Conservation (phyloP, 2,329 filamentous ascomycete genomes). For the Thelonectria rubi region DNA sequence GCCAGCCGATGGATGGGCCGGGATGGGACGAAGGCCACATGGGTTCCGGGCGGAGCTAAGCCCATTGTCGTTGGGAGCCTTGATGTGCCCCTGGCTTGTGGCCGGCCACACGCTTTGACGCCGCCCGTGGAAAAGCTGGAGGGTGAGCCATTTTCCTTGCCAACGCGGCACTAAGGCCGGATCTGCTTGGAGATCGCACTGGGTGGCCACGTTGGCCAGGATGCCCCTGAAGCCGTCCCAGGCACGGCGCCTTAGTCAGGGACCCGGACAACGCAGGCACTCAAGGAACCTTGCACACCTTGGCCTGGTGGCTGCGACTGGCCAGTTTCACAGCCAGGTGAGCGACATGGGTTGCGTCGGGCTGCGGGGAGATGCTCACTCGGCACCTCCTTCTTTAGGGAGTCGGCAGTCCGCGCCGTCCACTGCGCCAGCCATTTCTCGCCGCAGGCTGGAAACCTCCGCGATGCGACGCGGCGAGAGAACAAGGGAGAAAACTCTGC, state of each 20-base stretch:
- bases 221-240: slow-evolving; percentile 19
- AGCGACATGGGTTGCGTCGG: slow-evolving; percentile 26
- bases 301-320: slow-evolving; percentile 28
- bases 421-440: neutral
- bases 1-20: slow-evolving; percentile 31
- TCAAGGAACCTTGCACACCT: slow-evolving; percentile 31
- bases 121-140: slow-evolving; percentile 8
- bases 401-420: slow-evolving; percentile 11
- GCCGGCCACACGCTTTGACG: neutral
- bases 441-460: neutral
- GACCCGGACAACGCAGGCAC: slow-evolving; percentile 40
- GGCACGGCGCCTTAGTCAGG: slow-evolving; percentile 44
- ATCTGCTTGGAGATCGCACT: slow-evolving; percentile 24
- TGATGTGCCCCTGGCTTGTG: slow-evolving; percentile 15
- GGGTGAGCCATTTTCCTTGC: slow-evolving; percentile 31
- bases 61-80: slow-evolving; percentile 20
- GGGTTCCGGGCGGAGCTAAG: slow-evolving; percentile 21
- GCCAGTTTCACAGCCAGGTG: slow-evolving; percentile 23
- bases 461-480: slow-evolving; percentile 15
- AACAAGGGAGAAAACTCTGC: slow-evolving; percentile 40
- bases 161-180: slow-evolving; percentile 15
- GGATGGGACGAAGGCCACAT: slow-evolving; percentile 27
- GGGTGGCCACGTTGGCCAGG: slow-evolving; percentile 18
- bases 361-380: slow-evolving; percentile 1
- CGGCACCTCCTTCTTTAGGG: neutral